Percentiles rank a stretch among this genome's conserved stretches.
Evolutionary conservation across 2,329 filamentous ascomycete species (phyloP).

Genomic region (Aspergillus pseudoterreus): DNA sequence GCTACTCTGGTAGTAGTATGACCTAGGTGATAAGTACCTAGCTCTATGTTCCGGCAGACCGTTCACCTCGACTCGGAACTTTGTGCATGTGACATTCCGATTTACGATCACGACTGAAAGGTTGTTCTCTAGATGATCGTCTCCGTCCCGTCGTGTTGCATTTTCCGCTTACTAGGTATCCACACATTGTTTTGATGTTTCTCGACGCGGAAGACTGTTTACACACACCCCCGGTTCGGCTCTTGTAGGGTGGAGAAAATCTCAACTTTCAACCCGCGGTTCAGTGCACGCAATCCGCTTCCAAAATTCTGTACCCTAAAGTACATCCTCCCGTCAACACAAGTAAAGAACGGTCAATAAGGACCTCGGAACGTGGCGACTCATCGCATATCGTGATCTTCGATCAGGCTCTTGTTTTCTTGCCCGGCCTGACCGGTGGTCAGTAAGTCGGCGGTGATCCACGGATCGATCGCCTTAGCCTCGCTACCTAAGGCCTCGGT

Average conservation of each 20-base stretch:
- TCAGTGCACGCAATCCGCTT: constrained; percentile 6
- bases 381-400: background rate
- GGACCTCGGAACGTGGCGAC: background rate
- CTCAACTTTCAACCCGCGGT: constrained; percentile 10
- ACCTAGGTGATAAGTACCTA: too few relatives aligned
- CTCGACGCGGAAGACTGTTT: constrained; percentile 19
- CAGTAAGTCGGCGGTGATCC: background rate
- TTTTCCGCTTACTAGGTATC: background rate
- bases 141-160: background rate
- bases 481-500: too few relatives aligned
- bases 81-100: too few relatives aligned
- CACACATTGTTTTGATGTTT: constrained; percentile 16
- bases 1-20: too few relatives aligned
- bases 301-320: too few relatives aligned
- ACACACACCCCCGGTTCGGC: constrained; percentile 12
- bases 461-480: background rate
- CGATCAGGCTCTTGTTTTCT: background rate
- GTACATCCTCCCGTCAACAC: too few relatives aligned
- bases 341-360: too few relatives aligned
- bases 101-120: too few relatives aligned
- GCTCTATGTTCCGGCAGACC: too few relatives aligned
- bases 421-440: background rate
- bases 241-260: constrained; percentile 13
- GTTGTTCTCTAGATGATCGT: background rate
- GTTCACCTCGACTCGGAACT: too few relatives aligned